Evolutionary conservation across 495 filamentous ascomycete species (phyloP).

Genomic region (Aspergillus bertholletiae): DNA sequence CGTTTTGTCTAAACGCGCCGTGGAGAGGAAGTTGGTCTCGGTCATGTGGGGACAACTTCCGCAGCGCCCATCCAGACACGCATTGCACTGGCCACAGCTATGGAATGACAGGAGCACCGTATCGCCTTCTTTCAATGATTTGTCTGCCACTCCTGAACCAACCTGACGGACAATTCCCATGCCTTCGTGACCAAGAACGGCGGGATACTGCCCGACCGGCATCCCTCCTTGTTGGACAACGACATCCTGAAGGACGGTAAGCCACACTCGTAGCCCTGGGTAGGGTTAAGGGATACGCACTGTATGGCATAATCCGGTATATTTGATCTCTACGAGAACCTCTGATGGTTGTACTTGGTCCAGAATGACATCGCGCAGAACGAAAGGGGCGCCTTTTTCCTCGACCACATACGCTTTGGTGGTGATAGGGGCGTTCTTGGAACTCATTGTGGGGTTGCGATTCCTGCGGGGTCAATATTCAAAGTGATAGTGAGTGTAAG

Average conservation of each 20-base stretch:
- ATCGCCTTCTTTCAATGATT: constrained; percentile 40
- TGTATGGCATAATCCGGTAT: constrained; percentile 32
- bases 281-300: too few relatives aligned
- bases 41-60: constrained; percentile 33
- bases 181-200: constrained; percentile 53
- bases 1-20: constrained; percentile 11
- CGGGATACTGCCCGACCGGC: constrained; percentile 31
- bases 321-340: constrained; percentile 33
- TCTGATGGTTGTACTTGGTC: constrained; percentile 25
- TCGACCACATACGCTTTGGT: constrained; percentile 30
- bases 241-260: too few relatives aligned
- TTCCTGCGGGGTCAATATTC: too few relatives aligned
- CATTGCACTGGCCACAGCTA: constrained; percentile 32
- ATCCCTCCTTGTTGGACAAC: constrained; percentile 32
- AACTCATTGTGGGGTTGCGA: too few relatives aligned
- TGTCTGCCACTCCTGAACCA: constrained; percentile 38
- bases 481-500: too few relatives aligned
- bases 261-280: too few relatives aligned
- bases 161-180: constrained; percentile 42
- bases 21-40: constrained; percentile 34
- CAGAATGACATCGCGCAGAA: constrained; percentile 26
- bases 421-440: too few relatives aligned
- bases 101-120: constrained; percentile 43
- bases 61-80: constrained; percentile 17
- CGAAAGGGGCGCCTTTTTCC: constrained; percentile 20